Conservation (phyloP, 345 rosid species). For the Kernera saxatilis region DNA sequence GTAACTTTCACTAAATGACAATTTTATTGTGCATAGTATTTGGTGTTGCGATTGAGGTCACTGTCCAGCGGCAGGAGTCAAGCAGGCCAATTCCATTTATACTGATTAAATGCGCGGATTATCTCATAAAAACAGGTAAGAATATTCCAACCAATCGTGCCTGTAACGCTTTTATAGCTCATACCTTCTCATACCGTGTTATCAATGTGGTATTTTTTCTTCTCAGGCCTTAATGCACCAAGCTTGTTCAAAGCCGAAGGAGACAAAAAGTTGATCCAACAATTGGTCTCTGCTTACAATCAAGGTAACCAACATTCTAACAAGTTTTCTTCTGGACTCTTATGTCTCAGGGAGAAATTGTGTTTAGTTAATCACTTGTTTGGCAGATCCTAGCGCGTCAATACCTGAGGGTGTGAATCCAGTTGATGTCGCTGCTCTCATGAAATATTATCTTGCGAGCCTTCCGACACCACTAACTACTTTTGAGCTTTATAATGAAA, state of each 20-base stretch:
- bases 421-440: slow-evolving; percentile 64
- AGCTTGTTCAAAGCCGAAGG: slow-evolving; percentile 78
- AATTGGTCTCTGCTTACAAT: slow-evolving; percentile 69
- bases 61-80: slow-evolving; percentile 67
- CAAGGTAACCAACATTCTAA: slow-evolving; percentile 44
- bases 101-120: slow-evolving; percentile 71
- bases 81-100: slow-evolving; percentile 63
- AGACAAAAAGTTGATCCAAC: slow-evolving; percentile 64
- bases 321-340: slow-evolving; percentile 7
- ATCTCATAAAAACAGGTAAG: slow-evolving; percentile 77
- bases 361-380: background rate
- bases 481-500: slow-evolving; percentile 69
- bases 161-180: background rate
- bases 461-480: slow-evolving; percentile 88
- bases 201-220: background rate
- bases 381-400: slow-evolving; percentile 58
- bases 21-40: slow-evolving; percentile 42
- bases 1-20: background rate
- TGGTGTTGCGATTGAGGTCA: slow-evolving; percentile 81
- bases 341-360: background rate
- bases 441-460: slow-evolving; percentile 85
- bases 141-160: background rate
- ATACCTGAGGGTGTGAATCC: slow-evolving; percentile 76
- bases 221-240: slow-evolving; percentile 62
- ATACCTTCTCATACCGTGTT: background rate